phyloP scores from a whole-genome alignment of 495 filamentous ascomycete genomes.

The Massariosphaeria phaeospora region DNA sequence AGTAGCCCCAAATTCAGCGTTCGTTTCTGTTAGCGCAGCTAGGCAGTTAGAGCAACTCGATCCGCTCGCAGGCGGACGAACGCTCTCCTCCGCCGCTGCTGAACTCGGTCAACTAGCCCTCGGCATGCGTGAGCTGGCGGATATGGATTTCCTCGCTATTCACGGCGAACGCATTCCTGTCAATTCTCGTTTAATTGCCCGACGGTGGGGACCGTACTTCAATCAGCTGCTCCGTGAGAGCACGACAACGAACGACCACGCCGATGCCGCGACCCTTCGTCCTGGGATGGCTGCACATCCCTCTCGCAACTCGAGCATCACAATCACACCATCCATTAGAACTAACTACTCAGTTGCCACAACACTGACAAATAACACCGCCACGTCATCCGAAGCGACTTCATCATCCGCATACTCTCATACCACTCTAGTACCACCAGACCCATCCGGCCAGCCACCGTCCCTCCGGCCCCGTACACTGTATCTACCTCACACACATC shows the following conservation, averaged over 20 bases:
- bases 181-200: conserved; percentile 79
- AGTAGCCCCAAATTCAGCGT: conserved; percentile 69
- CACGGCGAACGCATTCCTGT: conserved; percentile 87
- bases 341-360: conserved; percentile 56
- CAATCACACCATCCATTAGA: conserved; percentile 71
- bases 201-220: conserved; percentile 93
- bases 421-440: conserved; percentile 38
- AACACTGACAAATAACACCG: conserved; percentile 35
- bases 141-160: conserved; percentile 93
- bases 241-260: conserved; percentile 51
- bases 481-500: conserved; percentile 86
- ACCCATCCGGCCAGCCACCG: conserved; percentile 52
- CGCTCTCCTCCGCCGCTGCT: conserved; percentile 63
- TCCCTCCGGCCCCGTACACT: conserved; percentile 74
- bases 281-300: conserved; percentile 37
- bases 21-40: conserved; percentile 73
- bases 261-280: conserved; percentile 53
- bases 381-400: conserved; percentile 25
- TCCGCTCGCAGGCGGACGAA: conserved; percentile 61
- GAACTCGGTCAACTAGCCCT: conserved; percentile 80
- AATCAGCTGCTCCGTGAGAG: conserved; percentile 81
- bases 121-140: conserved; percentile 74
- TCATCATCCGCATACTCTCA: conserved; percentile 34
- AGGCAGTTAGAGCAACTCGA: conserved; percentile 11
- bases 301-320: conserved; percentile 72